A percentile compares a stretch with the other conserved stretches of the same genome.
These are phyloP conservation scores for Galerina sulciceps DNA, from an alignment of 768 basidiomycete genomes.

Conservation along the genomic window DNA sequence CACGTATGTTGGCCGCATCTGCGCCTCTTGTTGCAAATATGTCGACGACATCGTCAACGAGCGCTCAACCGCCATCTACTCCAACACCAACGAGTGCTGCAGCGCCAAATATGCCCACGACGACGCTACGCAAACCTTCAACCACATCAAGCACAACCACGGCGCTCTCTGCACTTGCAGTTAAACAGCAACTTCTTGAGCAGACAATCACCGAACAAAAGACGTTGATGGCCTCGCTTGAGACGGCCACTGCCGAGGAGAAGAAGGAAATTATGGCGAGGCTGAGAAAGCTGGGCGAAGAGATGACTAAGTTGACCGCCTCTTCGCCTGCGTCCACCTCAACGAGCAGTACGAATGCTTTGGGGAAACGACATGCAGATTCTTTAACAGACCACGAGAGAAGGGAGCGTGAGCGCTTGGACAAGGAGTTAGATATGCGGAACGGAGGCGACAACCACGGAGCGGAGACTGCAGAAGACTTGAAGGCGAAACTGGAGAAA, in stretches of 20 bases:
- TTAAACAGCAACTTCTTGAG: constrained; percentile 76
- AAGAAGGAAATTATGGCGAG: constrained; percentile 81
- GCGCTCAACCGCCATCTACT: constrained; percentile 20
- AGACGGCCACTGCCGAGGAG: constrained; percentile 66
- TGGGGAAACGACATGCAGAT: constrained; percentile 16
- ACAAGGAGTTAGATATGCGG: constrained; percentile 83
- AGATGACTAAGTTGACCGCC: constrained; percentile 60
- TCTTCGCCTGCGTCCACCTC: constrained; percentile 29
- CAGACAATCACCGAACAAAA: constrained; percentile 91
- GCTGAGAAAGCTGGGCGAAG: constrained; percentile 76
- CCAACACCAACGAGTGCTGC: constrained; percentile 10
- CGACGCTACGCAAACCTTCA: constrained; percentile 39
- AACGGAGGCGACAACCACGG: constrained; percentile 36
- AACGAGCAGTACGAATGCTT: constrained; percentile 21
- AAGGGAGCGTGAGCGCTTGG: constrained; percentile 69
- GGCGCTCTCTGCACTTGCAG: constrained; percentile 58
- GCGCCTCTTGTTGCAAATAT: constrained; percentile 77
- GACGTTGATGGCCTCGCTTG: constrained; percentile 72
- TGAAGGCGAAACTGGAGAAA: constrained; percentile 75
- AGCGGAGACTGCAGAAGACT: constrained; percentile 62
- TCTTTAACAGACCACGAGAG: constrained; percentile 49
- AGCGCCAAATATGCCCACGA: constrained; percentile 8
- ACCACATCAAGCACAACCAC: constrained; percentile 31
- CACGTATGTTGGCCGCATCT: constrained; percentile 80
- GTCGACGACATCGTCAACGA: constrained; percentile 34